Evolutionary conservation across 1,139 yeast species (phyloP).

Genomic region (Pichia sp.): DNA sequence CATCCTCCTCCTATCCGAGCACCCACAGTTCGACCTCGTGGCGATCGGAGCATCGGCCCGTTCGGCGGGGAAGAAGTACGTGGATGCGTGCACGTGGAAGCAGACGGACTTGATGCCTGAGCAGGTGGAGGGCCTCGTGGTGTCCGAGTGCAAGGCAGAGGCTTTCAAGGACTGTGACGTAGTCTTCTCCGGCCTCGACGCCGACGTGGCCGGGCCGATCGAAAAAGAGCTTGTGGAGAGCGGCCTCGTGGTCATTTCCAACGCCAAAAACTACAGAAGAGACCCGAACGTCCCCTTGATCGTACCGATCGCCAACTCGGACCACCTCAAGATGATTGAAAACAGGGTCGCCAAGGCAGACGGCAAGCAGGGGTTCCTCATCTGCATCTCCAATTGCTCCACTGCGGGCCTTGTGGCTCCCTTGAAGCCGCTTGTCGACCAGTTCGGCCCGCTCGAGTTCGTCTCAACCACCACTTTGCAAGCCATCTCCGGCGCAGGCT

Average conservation of each 20-base stretch:
- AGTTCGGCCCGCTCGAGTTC: slow-evolving; percentile 83
- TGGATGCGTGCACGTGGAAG: slow-evolving; percentile 90
- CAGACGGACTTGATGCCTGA: slow-evolving; percentile 83
- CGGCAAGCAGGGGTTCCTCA: slow-evolving; percentile 73
- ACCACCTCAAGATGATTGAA: slow-evolving; percentile 76
- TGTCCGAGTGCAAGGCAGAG: slow-evolving; percentile 72
- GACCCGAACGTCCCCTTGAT: slow-evolving; percentile 82
- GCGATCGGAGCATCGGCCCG: slow-evolving; percentile 91
- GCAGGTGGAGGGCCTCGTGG: slow-evolving; percentile 55
- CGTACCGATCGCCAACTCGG: slow-evolving; percentile 95
- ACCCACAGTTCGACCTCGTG: slow-evolving; percentile 82
- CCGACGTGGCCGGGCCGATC: slow-evolving; percentile 89
- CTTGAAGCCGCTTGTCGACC: slow-evolving; percentile 81
- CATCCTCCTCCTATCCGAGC: slow-evolving; percentile 74
- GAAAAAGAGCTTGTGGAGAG: slow-evolving; percentile 79
- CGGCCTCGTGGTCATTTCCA: slow-evolving; percentile 82
- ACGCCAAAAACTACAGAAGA: slow-evolving; percentile 95
- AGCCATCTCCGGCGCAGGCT: slow-evolving; percentile 98
- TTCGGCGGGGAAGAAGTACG: slow-evolving; percentile 86
- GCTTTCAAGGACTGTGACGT: slow-evolving; percentile 85
- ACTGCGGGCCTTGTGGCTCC: slow-evolving; percentile 99
- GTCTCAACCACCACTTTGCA: slow-evolving; percentile 90
- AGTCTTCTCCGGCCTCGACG: slow-evolving; percentile 91
- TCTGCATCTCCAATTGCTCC: slow-evolving; percentile 96
- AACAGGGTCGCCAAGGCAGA: slow-evolving; percentile 43